Conservation (phyloP, 2,329 filamentous ascomycete species). For the Orbilia quercus region DNA sequence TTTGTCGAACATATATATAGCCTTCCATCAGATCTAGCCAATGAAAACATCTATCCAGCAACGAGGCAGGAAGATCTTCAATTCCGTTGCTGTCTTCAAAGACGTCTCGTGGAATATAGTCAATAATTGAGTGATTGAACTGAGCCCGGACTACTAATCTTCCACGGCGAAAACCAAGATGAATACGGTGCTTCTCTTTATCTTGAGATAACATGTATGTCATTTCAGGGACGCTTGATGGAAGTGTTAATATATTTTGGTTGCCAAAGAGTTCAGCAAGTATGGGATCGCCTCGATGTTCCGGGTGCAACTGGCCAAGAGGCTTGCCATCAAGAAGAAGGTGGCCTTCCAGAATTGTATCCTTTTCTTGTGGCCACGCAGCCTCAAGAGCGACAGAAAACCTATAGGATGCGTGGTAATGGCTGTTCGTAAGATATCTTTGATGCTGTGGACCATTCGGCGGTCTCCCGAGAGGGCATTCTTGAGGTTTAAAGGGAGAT, state of each 20-base stretch:
- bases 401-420: conserved; percentile 4
- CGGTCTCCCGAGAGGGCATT: conserved; percentile 18
- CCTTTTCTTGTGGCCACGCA: conserved; percentile 43
- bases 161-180: conserved; percentile 67
- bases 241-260: conserved; percentile 67
- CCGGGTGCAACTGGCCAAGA: conserved; percentile 68
- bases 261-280: conserved; percentile 69
- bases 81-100: conserved; percentile 59
- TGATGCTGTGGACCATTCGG: conserved; percentile 19
- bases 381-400: conserved; percentile 23
- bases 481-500: conserved; percentile 13
- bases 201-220: conserved; percentile 65
- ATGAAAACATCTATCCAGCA: conserved; percentile 70
- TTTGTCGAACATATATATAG: conserved; percentile 68
- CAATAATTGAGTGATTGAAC: conserved; percentile 58
- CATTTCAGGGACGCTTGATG: conserved; percentile 69
- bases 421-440: background rate
- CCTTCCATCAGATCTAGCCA: conserved; percentile 69
- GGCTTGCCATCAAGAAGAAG: conserved; percentile 67
- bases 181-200: conserved; percentile 65
- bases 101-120: conserved; percentile 62
- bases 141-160: conserved; percentile 65
- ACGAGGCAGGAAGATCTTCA: conserved; percentile 67
- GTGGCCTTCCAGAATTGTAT: conserved; percentile 63
- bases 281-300: conserved; percentile 65